These are phyloP conservation scores for Dentipellis fragilis DNA, from an alignment of 768 basidiomycete genomes.

Conservation along the genomic window DNA sequence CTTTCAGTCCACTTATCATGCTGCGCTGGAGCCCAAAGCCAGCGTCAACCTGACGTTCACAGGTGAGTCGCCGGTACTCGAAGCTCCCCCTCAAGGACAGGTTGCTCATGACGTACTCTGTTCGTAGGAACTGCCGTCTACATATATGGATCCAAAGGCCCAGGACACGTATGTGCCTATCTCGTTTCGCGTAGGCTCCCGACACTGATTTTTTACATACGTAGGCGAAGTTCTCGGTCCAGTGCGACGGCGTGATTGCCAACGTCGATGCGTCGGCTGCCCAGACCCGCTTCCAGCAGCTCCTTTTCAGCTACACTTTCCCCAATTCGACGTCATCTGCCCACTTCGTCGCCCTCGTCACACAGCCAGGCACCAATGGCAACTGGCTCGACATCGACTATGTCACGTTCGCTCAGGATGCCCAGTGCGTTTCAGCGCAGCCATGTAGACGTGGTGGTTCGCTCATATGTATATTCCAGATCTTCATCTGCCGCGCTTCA, in stretches of 20 bases:
- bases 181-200: not conserved
- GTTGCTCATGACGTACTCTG: too few relatives aligned
- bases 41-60: constrained; percentile 12
- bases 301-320: constrained; percentile 16
- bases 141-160: constrained; percentile 21
- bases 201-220: not conserved
- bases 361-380: constrained; percentile 5
- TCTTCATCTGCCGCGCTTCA: too few relatives aligned
- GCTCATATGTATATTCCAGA: too few relatives aligned
- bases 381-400: constrained; percentile 22
- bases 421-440: too few relatives aligned
- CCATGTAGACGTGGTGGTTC: not conserved
- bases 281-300: constrained; percentile 15
- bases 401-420: constrained; percentile 13
- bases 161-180: constrained; percentile 17
- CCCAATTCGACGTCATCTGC: not conserved
- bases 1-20: constrained; percentile 20
- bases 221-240: constrained; percentile 16
- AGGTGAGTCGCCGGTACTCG: constrained; percentile 4
- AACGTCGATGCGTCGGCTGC: constrained; percentile 13
- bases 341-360: constrained; percentile 17
- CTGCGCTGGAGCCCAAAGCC: constrained; percentile 15
- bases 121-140: constrained; percentile 12
- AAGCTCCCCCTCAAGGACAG: too few relatives aligned
- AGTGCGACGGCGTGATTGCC: constrained; percentile 14